Evolutionary conservation across 345 rosid genomes (phyloP), one percentile per base, ranked within the genome.

Genomic region (Durio zibethinus): DNA sequence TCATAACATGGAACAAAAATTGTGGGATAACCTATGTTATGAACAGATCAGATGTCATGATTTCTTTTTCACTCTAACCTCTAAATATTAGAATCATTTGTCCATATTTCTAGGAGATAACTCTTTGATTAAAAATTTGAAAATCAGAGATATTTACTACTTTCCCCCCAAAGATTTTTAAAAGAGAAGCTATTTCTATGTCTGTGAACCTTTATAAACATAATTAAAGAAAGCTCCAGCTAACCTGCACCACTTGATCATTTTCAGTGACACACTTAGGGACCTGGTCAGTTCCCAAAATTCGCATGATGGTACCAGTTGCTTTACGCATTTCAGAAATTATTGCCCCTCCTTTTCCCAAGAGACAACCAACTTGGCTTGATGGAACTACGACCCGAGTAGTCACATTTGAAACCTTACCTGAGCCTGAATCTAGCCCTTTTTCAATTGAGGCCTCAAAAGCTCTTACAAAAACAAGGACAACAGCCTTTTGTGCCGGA

Each of bases 231-330:
- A 53, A 70, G 60, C 31, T 65, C 60, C 43, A 27, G 50, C 80
- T 27, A 76, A 93, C 98, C 97, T 94, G 97, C 48, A 93, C 95
- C 75, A 94, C 90, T 87, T 88, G 91, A 83, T 93, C 97, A 73
- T 82, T 86, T 84, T 85, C 91, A 31, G 81, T 71, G 29, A 84
- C 85, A 78, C 95, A 94, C 82, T 89, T 93, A 25, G 94, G 92
- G 72, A 84, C 82, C 86, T 85, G 90, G 78, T 88, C 92, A 69
- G 57, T 82, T 48, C 75, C 83, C 35, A 90, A 23, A 80, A 94
- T 81, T 79, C 86, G 79, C 64, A 94, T 88, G 76, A 76, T 31
- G 53, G 97, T 73, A 70, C 97, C 87, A 75, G 97, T 91, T 43
- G 47, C 78, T 77, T 79, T 90, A 81, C 98, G 91, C 86, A 93